phyloP scores from a whole-genome alignment of 2,329 filamentous ascomycete genomes.

The Epichloe sibirici region DNA sequence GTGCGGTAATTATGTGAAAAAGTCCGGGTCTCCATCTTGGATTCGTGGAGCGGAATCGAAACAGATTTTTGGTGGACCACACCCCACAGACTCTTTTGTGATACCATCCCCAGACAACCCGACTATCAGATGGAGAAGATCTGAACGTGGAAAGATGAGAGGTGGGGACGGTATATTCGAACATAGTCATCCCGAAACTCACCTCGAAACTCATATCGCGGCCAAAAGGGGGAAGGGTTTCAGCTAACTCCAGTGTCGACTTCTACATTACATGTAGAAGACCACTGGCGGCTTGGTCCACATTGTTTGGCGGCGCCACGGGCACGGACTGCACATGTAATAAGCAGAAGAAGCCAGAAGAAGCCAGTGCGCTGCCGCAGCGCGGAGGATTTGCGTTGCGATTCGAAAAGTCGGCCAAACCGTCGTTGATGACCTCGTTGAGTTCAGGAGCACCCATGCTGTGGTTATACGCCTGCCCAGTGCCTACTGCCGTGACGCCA shows the following conservation, averaged over 20 bases:
- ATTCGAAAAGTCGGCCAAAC: background rate
- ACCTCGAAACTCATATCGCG: background rate
- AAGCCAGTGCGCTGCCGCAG: background rate
- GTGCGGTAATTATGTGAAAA: no score
- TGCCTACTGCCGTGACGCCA: no score
- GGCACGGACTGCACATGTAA: background rate
- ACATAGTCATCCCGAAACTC: background rate
- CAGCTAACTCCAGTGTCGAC: background rate
- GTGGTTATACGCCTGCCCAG: no score
- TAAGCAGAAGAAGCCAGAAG: background rate
- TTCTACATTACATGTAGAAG: no score
- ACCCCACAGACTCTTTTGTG: background rate
- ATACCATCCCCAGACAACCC: background rate
- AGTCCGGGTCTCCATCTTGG: background rate
- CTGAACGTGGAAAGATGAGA: background rate
- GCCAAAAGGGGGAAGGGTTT: background rate
- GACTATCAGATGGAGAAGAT: background rate
- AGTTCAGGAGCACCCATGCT: no score
- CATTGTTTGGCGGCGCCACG: conserved; percentile 2
- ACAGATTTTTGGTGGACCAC: background rate
- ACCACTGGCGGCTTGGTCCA: background rate
- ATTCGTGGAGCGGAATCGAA: background rate
- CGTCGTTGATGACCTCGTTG: no score
- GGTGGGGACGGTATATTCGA: background rate
- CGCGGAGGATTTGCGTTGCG: background rate